Base-by-base conservation (phyloP, 768 basidiomycete genomes). In the Lanmaoa pseudosensibilis region DNA sequence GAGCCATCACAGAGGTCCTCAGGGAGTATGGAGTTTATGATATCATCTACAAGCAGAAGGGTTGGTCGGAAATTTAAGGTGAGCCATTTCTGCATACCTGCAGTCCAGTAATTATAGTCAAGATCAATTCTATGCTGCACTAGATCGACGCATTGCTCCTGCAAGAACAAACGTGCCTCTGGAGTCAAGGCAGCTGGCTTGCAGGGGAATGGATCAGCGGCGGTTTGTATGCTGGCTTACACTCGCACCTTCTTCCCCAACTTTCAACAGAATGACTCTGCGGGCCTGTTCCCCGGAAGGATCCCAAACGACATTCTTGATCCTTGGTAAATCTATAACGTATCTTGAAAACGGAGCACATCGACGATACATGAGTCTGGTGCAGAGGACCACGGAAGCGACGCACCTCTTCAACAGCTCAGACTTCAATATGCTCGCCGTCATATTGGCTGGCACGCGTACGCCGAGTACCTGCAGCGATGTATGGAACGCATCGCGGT, bases 61-160 rank as follows among this genome's bases (percentile, higher is more conserved):
- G 58, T 60, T 10, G 10, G 36, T 51, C 18, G 19, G 27, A 45
- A 40, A 46, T 34, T 5, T 15, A 30, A 12, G 16, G 21, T 48
- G 52, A 58, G n/a, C 33, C 27, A 47, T 50, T 37, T 52, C n/a
- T 45, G 38, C 51, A 33, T 64, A 93, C 94, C 88, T 46, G 92
- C 83, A 2, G 83, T 86, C 96, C 96, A 98, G 71, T 92, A 88
- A 66, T 89, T 80, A 69, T 98, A 98, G 54, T 83, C 80, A 41
- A 98, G 74, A 23, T 85, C 73, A 40, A 98, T 58, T 1, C 73
- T 74, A 65, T 92, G 82, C 16, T 75, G 72, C 9, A 82, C 76
- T n/a, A 92, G 66, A 7, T 81, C 83, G 37, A 76, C 78, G 4
- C 79, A 71, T 61, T 87, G 80, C n/a, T 73, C 70, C 27, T 78